phyloP scores from a whole-genome alignment of 257 asterid genomes.

The Agastache rugosa region DNA sequence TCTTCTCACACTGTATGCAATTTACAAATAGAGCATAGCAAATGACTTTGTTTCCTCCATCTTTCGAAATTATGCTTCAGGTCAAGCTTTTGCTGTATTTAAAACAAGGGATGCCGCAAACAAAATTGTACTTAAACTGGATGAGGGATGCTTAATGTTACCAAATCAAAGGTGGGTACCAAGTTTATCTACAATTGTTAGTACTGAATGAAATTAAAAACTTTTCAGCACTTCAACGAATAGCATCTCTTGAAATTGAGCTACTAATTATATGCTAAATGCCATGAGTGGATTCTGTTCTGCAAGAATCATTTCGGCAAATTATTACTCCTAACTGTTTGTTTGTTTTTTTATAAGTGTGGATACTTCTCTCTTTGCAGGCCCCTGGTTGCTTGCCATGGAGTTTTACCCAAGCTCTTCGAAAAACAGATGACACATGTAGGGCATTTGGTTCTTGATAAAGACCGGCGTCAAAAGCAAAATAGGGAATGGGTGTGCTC shows the following conservation, averaged over 20 bases:
- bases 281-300: background rate
- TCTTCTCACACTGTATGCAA: background rate
- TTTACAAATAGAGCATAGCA: constrained; percentile 3
- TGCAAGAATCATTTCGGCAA: background rate
- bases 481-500: constrained; percentile 58
- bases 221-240: constrained; percentile 2
- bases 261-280: constrained; percentile 17
- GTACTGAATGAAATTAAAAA: background rate
- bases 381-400: constrained; percentile 64
- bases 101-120: constrained; percentile 64
- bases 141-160: constrained; percentile 68
- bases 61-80: constrained; percentile 48
- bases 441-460: constrained; percentile 72
- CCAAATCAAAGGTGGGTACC: constrained; percentile 65
- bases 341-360: constrained; percentile 4
- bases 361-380: constrained; percentile 49
- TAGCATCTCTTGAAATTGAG: constrained; percentile 18
- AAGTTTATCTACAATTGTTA: constrained; percentile 17
- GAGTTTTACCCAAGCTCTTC: constrained; percentile 44
- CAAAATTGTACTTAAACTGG: constrained; percentile 52
- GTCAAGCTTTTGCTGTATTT: constrained; percentile 77
- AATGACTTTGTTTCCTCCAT: constrained; percentile 24
- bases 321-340: background rate
- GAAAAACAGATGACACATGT: constrained; percentile 48
- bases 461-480: constrained; percentile 55